Base-by-base conservation (phyloP, 805 yeast species). In the Cyberlindnera mississippiensis region DNA sequence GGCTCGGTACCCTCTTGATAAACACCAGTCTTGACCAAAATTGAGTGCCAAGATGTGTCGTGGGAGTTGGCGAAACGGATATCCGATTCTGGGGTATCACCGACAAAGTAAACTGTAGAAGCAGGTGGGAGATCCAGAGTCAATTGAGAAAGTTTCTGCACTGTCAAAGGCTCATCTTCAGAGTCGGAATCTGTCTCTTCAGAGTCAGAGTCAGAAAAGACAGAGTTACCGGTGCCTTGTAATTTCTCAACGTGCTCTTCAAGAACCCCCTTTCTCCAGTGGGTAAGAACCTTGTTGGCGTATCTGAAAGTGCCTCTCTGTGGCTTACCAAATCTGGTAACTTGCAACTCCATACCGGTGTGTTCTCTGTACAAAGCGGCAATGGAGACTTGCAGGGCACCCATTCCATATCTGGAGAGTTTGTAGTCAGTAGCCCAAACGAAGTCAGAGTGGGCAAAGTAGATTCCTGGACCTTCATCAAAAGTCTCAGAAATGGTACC, bases 381-480 rank as follows among this genome's bases (percentile, higher is more conserved):
- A 56, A 87, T 80, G 16, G 95, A 83, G 30, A 85, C 89, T 62
- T 87, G 96, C 50, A 88, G 71, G 4, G 96, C 96, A 45, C 96
- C 96, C 95, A 88, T 89, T 47, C 96, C 96, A 59, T 88, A 86
- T 60, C 96, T 73, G 14, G 88, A 78, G 48, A 85, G 69, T 53
- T 77, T 78, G 60, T 85, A 87, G 63, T 87, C 85, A 4, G 96
- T 85, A 11, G 96, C 91, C 96, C 96, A 88, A 41, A 88, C 86
- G 56, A 88, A 84, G 65, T 88, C 96, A 16, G 91, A 84, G 62
- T 88, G 95, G 32, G 95, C 95, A 71, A 87, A 88, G 64, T 84
- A 85, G 43, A 87, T 76, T 36, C 79, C 78, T 27, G 95, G 93
- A 29, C 90, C 90, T 49, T 86, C 89, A 45, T 81, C 82, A 57